These are phyloP conservation scores for Escallonia rubra DNA, from an alignment of 129 eudicot species.

Conservation along the genomic window DNA sequence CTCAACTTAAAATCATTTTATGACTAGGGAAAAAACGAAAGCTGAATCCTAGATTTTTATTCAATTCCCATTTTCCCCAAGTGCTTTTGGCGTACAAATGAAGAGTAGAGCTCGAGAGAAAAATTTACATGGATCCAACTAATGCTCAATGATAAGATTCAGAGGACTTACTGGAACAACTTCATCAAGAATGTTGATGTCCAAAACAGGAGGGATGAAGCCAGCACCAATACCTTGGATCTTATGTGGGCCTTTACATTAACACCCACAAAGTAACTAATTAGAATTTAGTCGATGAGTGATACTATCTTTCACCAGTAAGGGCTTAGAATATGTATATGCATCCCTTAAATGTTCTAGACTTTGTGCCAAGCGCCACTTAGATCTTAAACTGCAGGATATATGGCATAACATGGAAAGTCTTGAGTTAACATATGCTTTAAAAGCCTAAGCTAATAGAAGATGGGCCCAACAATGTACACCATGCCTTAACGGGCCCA, in stretches of 20 bases:
- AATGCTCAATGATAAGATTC: not conserved
- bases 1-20: not conserved
- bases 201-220: slow-evolving; percentile 41
- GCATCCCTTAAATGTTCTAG: not conserved
- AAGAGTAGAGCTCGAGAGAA: not conserved
- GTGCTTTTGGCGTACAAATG: not conserved
- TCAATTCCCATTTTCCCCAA: not conserved
- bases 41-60: not conserved
- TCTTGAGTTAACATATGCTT: too few species aligned
- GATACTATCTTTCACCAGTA: not conserved
- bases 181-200: slow-evolving; percentile 51
- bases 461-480: too few species aligned
- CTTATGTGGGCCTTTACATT: slow-evolving; percentile 41
- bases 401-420: too few species aligned
- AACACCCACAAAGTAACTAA: slow-evolving; percentile 3
- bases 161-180: slow-evolving; percentile 39
- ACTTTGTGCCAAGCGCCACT: too few species aligned
- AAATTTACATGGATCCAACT: too few species aligned
- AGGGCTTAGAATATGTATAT: not conserved
- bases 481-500: too few species aligned
- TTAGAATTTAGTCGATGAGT: not conserved
- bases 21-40: not conserved
- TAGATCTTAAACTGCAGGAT: too few species aligned
- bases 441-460: too few species aligned
- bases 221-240: slow-evolving; percentile 82